Evolutionary conservation across 495 filamentous ascomycete genomes (phyloP).

Genomic region (Aspergillus taichungensis): DNA sequence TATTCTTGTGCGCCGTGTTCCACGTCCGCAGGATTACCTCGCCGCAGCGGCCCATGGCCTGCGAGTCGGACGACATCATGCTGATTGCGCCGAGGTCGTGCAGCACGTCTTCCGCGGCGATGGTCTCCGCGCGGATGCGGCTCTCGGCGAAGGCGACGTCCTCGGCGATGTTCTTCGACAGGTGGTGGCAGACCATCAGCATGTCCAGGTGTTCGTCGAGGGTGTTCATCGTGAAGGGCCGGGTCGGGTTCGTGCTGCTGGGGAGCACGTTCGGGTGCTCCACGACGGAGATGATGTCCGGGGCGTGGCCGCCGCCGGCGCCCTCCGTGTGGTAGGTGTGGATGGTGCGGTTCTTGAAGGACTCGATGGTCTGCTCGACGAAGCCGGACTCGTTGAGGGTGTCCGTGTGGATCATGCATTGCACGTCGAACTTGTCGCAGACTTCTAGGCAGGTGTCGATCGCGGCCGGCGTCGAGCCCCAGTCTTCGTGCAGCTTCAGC

Average conservation of each 20-base stretch:
- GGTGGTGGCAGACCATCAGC: conserved; percentile 97
- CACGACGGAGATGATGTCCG: conserved; percentile 93
- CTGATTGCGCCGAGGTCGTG: conserved; percentile 93
- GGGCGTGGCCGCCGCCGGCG: conserved; percentile 91
- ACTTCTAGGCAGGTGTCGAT: conserved; percentile 85
- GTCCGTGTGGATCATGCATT: conserved; percentile 96
- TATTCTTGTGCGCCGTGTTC: conserved; percentile 99
- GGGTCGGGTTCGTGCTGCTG: conserved; percentile 85
- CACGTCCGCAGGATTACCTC: conserved; percentile 93
- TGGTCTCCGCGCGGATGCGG: conserved; percentile 91
- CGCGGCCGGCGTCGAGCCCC: conserved; percentile 86
- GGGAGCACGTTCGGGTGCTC: conserved; percentile 90
- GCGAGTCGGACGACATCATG: conserved; percentile 97
- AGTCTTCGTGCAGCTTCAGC: conserved; percentile 95
- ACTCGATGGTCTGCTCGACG: conserved; percentile 82
- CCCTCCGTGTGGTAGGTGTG: conserved; percentile 99
- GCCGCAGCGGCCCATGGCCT: conserved; percentile 95
- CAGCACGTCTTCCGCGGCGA: conserved; percentile 93
- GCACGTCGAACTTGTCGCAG: conserved; percentile 86
- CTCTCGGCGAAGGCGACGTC: conserved; percentile 95
- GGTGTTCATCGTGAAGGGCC: conserved; percentile 88
- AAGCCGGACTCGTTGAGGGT: conserved; percentile 97
- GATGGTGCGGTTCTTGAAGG: conserved; percentile 85
- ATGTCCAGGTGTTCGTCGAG: conserved; percentile 97
- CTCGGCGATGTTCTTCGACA: conserved; percentile 86